Conservation (phyloP, 352 stramenopile genomes). For the Saprolegnia diclina region DNA sequence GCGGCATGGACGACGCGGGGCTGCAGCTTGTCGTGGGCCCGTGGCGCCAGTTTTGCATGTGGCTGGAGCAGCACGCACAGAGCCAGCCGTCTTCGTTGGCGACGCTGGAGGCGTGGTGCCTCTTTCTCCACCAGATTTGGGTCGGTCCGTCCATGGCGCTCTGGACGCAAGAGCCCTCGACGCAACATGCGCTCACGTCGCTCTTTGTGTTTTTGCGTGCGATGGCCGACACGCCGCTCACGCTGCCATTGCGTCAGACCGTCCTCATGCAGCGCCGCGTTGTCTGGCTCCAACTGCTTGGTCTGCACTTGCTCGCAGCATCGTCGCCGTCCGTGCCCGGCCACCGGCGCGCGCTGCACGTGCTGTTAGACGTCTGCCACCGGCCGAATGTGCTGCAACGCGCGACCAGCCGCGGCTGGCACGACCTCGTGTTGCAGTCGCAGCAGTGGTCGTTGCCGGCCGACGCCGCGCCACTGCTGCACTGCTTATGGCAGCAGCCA, state of each 20-base stretch:
- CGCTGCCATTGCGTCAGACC: neutral
- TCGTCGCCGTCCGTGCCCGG: neutral
- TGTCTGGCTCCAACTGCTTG: slow-evolving; percentile 17
- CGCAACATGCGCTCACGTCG: neutral
- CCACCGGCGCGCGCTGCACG: neutral
- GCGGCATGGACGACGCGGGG: neutral
- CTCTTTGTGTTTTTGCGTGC: slow-evolving; percentile 17
- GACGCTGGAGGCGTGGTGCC: neutral
- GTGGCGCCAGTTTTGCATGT: slow-evolving; percentile 10
- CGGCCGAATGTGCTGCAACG: neutral
- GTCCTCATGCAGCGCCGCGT: slow-evolving; percentile 13
- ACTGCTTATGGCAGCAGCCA: neutral
- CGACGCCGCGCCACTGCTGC: neutral
- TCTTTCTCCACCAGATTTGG: slow-evolving; percentile 16
- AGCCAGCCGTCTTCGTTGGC: neutral
- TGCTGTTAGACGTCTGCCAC: neutral
- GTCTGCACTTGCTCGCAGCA: slow-evolving; percentile 9
- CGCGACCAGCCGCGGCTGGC: neutral
- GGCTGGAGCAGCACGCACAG: slow-evolving; percentile 21
- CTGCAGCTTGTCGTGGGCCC: neutral
- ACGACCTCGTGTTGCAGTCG: neutral
- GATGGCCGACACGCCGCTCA: slow-evolving; percentile 8
- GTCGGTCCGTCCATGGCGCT: neutral
- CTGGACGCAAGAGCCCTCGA: neutral
- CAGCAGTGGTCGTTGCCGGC: neutral